phyloP scores from a whole-genome alignment of 805 yeast species.

The Schwanniomyces yamadae region DNA sequence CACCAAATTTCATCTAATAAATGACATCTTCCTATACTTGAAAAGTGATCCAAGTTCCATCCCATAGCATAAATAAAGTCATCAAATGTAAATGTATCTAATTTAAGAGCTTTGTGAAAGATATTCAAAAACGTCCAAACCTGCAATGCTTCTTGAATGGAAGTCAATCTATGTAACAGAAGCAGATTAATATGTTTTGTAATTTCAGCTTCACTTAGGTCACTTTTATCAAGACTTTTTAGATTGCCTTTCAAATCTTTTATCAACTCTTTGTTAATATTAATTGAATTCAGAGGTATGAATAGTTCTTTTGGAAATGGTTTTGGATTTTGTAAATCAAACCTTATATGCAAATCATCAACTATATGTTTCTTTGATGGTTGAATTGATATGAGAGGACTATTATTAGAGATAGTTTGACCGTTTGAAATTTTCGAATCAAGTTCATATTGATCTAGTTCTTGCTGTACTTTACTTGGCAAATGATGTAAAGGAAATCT shows the following conservation, averaged over 20 bases:
- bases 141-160: constrained; percentile 54
- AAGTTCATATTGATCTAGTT: constrained; percentile 14
- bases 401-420: constrained; percentile 1
- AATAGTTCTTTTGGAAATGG: constrained; percentile 21
- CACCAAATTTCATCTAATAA: constrained; percentile 69
- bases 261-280: neutral
- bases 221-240: too few species aligned
- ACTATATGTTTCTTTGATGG: constrained; percentile 31
- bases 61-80: constrained; percentile 62
- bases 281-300: constrained; percentile 3
- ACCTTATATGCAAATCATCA: constrained; percentile 28
- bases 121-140: constrained; percentile 75
- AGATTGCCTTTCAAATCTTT: neutral
- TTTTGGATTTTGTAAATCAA: constrained; percentile 31
- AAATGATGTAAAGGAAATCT: constrained; percentile 33
- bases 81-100: constrained; percentile 80
- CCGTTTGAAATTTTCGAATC: constrained; percentile 7
- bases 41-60: constrained; percentile 41
- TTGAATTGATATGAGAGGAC: constrained; percentile 15
- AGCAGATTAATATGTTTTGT: neutral
- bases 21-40: constrained; percentile 45
- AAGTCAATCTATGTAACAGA: constrained; percentile 7
- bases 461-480: constrained; percentile 22
- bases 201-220: neutral
- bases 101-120: constrained; percentile 57